A percentile compares a stretch with the other conserved stretches of the same genome.
phyloP scores from a whole-genome alignment of 1,284 basidiomycete species.

The Cutaneotrichosporon mucoides region DNA sequence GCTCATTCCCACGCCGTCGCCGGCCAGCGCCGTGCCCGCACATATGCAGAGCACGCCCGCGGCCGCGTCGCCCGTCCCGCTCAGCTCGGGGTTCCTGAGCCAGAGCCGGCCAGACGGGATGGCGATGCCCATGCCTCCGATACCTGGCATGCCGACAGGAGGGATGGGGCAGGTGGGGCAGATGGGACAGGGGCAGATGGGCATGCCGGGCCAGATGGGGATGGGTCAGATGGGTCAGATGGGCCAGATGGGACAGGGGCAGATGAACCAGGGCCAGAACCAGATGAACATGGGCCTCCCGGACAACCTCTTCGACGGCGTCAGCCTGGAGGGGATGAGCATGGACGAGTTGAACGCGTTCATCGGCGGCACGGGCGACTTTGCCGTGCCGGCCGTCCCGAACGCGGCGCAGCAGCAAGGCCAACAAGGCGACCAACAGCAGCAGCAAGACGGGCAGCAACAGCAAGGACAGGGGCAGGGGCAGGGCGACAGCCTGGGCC shows the following conservation, averaged over 20 bases:
- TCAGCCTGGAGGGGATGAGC: constrained; percentile 15
- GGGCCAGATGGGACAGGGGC: neutral
- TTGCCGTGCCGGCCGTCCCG: neutral
- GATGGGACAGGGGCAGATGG: neutral
- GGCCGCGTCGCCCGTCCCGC: constrained; percentile 25
- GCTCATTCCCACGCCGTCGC: constrained; percentile 18
- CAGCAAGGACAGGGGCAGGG: constrained; percentile 6
- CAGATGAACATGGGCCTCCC: constrained; percentile 1
- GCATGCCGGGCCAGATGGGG: neutral
- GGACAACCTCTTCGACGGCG: constrained; percentile 10
- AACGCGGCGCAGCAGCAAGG: neutral
- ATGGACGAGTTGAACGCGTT: constrained; percentile 28
- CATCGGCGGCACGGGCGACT: constrained; percentile 20
- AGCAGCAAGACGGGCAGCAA: constrained; percentile 3
- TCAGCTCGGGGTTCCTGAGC: constrained; percentile 23
- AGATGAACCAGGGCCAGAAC: neutral
- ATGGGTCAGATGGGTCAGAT: too few relatives aligned
- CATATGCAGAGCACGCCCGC: constrained; percentile 13
- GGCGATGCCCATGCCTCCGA: neutral
- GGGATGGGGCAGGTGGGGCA: too few relatives aligned
- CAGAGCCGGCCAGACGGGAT: neutral
- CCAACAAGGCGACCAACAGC: neutral
- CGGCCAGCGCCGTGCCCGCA: constrained; percentile 9
- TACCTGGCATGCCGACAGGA: neutral
- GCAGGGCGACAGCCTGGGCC: neutral